A percentile compares a stretch with the other conserved stretches of the same genome.
phyloP scores from a whole-genome alignment of 306 rosid genomes.

The Trifolium dubium region DNA sequence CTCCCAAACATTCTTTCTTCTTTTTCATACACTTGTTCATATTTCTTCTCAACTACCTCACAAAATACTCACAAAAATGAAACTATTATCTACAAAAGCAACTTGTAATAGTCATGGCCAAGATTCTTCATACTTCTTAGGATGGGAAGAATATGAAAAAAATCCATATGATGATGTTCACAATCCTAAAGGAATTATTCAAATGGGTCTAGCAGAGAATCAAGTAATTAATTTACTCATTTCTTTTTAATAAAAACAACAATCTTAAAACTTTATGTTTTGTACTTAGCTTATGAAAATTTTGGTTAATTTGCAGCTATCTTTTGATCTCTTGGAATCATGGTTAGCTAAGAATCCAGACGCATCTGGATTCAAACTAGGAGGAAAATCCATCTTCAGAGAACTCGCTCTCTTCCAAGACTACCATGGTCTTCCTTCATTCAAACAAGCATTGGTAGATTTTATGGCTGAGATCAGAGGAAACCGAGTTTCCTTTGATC shows the following conservation, averaged over 20 bases:
- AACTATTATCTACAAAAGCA: constrained; percentile 69
- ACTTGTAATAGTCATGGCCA: constrained; percentile 86
- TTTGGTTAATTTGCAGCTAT: constrained; percentile 54
- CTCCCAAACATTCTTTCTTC: constrained; percentile 18
- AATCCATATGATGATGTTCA: constrained; percentile 66
- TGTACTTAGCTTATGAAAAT: constrained; percentile 22
- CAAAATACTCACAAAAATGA: constrained; percentile 52
- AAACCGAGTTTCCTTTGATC: constrained; percentile 64
- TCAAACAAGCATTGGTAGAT: constrained; percentile 78
- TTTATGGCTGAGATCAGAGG: constrained; percentile 85
- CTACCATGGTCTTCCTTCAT: constrained; percentile 83
- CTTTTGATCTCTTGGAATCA: constrained; percentile 78
- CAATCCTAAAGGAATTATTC: constrained; percentile 85
- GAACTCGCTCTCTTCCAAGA: constrained; percentile 97
- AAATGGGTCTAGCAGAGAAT: constrained; percentile 97
- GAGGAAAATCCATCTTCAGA: constrained; percentile 77
- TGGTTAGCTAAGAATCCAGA: constrained; percentile 88
- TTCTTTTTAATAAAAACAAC: not conserved
- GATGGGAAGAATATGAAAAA: constrained; percentile 92
- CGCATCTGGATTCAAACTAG: constrained; percentile 66
- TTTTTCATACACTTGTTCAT: not conserved
- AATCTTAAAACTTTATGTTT: not conserved
- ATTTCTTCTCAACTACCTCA: not conserved
- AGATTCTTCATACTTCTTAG: constrained; percentile 92
- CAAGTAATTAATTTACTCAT: constrained; percentile 50